These are phyloP conservation scores for Discostella stelligeroides DNA, from an alignment of 108 stramenopile species.

Conservation along the genomic window DNA sequence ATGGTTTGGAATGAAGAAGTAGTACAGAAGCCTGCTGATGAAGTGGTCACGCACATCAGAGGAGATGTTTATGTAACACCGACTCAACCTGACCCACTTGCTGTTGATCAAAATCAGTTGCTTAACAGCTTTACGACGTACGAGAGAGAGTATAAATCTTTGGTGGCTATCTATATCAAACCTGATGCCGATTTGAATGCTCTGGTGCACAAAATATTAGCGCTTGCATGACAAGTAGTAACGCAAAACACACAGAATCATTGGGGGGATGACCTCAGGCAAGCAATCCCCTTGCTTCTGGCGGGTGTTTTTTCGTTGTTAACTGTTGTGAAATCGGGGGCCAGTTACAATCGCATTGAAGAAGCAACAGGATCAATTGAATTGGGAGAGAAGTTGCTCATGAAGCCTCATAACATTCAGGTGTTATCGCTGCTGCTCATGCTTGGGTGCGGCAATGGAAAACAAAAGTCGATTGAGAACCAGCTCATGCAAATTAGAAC, in stretches of 20 bases:
- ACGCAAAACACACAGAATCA: slow-evolving; percentile 35
- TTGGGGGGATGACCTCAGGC: slow-evolving; percentile 36
- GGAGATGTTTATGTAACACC: slow-evolving; percentile 23
- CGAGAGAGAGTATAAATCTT: slow-evolving; percentile 51
- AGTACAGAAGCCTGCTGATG: too few species aligned
- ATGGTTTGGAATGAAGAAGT: slow-evolving; percentile 73
- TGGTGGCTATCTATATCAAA: slow-evolving; percentile 56
- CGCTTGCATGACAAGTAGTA: slow-evolving; percentile 39
- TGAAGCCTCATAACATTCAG: too few species aligned
- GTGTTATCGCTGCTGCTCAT: slow-evolving; percentile 53
- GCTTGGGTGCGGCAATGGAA: slow-evolving; percentile 53
- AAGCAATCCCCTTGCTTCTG: slow-evolving; percentile 43
- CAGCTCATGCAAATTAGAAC: slow-evolving; percentile 65
- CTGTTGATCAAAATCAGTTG: slow-evolving; percentile 40
- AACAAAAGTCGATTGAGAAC: slow-evolving; percentile 36
- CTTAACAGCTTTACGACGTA: slow-evolving; percentile 49
- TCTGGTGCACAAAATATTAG: slow-evolving; percentile 48
- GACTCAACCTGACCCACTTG: background rate
- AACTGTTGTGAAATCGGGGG: slow-evolving; percentile 66
- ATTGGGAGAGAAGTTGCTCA: slow-evolving; percentile 53
- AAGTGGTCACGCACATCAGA: slow-evolving; percentile 45
- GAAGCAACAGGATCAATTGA: slow-evolving; percentile 33
- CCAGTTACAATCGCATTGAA: slow-evolving; percentile 62
- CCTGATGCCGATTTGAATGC: slow-evolving; percentile 53
- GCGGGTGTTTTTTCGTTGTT: slow-evolving; percentile 62